phyloP scores from a whole-genome alignment of 192 early-diverging fungal species.

The Umbelopsis isabellina region DNA sequence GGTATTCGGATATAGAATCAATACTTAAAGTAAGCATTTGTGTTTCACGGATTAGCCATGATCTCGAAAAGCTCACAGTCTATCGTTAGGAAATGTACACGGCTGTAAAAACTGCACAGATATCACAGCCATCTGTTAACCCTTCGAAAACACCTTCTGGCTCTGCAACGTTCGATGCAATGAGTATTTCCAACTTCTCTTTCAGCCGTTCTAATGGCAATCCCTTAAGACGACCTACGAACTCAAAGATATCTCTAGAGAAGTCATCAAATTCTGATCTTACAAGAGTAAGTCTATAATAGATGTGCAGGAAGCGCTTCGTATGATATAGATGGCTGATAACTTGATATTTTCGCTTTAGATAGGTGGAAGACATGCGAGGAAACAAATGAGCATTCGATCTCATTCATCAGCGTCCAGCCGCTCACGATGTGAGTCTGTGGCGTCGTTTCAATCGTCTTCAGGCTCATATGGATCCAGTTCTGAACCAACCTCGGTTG shows the following conservation, averaged over 20 bases:
- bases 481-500: neutral
- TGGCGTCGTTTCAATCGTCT: conserved; percentile 25
- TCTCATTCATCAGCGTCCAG: conserved; percentile 13
- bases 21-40: neutral
- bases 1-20: conserved; percentile 6
- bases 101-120: conserved; percentile 32
- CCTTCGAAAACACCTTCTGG: neutral
- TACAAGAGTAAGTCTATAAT: neutral
- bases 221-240: neutral
- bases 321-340: neutral
- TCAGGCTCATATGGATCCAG: conserved; percentile 11
- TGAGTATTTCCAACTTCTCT: neutral
- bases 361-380: conserved; percentile 1
- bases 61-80: neutral
- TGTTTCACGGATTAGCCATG: too few species aligned
- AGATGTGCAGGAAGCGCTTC: neutral
- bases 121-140: conserved; percentile 27
- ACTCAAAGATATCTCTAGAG: neutral
- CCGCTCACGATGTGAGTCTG: conserved; percentile 13
- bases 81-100: conserved; percentile 34
- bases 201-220: neutral
- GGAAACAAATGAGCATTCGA: neutral
- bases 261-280: neutral
- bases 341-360: neutral
- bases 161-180: neutral